A percentile compares a stretch with the other conserved stretches of the same genome.
phyloP scores from a whole-genome alignment of 768 basidiomycete species.

The Lactarius tabidus region DNA sequence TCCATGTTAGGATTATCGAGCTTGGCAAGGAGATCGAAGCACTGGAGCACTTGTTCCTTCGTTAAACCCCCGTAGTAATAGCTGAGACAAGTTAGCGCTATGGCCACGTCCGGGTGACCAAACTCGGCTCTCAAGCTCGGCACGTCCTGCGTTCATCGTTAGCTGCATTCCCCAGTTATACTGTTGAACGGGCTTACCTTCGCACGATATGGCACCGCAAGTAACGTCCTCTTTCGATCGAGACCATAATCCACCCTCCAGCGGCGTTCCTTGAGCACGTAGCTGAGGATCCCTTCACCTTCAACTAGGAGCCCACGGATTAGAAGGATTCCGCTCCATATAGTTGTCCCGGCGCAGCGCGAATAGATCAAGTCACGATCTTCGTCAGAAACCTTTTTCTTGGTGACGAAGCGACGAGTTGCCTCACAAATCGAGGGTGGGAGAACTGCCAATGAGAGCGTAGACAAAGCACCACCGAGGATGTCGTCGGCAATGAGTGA shows the following conservation, averaged over 20 bases:
- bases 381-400: neutral
- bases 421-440: neutral
- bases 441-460: neutral
- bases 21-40: constrained; percentile 38
- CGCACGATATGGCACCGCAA: constrained; percentile 50
- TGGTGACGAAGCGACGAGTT: neutral
- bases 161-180: neutral
- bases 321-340: constrained; percentile 40
- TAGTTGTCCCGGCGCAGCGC: constrained; percentile 3
- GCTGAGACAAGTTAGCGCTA: constrained; percentile 43
- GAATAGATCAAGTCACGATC: neutral
- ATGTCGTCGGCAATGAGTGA: constrained; percentile 4
- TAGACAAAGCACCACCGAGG: neutral
- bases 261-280: constrained; percentile 37
- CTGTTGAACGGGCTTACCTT: constrained; percentile 25
- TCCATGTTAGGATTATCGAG: constrained; percentile 40
- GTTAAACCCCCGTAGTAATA: constrained; percentile 48
- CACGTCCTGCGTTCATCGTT: constrained; percentile 34
- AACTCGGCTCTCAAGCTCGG: constrained; percentile 46
- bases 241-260: constrained; percentile 54
- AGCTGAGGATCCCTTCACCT: constrained; percentile 36
- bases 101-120: constrained; percentile 47
- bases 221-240: constrained; percentile 38
- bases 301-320: constrained; percentile 43
- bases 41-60: constrained; percentile 35